These are phyloP conservation scores for Entomortierella lignicola DNA, from an alignment of 192 early-diverging fungal species.

Conservation along the genomic window DNA sequence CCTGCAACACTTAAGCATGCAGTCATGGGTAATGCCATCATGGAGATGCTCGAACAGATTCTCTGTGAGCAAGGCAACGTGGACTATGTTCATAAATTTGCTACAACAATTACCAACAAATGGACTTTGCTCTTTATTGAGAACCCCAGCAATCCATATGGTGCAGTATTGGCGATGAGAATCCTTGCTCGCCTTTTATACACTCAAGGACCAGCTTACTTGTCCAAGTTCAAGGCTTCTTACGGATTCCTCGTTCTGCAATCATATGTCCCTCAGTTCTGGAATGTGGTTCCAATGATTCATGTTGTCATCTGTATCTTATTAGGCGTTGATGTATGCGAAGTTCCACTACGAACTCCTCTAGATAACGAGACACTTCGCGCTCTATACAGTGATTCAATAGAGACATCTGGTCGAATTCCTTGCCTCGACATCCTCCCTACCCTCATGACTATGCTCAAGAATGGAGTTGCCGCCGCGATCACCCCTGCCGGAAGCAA, in stretches of 20 bases:
- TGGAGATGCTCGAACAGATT: constrained; percentile 76
- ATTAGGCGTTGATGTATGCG: constrained; percentile 64
- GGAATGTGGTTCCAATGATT: constrained; percentile 68
- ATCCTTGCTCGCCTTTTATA: constrained; percentile 63
- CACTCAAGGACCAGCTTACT: constrained; percentile 59
- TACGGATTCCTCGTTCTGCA: constrained; percentile 69
- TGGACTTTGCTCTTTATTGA: constrained; percentile 75
- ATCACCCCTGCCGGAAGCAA: constrained; percentile 32
- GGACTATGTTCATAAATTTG: constrained; percentile 63
- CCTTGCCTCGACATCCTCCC: constrained; percentile 61
- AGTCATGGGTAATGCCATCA: constrained; percentile 59
- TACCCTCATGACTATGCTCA: constrained; percentile 62
- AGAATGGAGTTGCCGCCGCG: constrained; percentile 50
- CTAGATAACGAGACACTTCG: constrained; percentile 65
- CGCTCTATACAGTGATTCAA: constrained; percentile 49
- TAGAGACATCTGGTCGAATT: constrained; percentile 20
- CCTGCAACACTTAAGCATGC: constrained; percentile 29
- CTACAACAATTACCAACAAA: constrained; percentile 67
- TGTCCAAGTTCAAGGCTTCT: constrained; percentile 61
- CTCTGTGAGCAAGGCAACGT: constrained; percentile 61
- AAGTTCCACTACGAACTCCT: constrained; percentile 57
- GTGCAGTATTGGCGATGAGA: constrained; percentile 64
- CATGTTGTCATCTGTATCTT: constrained; percentile 65
- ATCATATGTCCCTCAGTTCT: constrained; percentile 66
- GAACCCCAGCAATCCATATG: constrained; percentile 61